Percentiles rank a stretch among this genome's conserved stretches.
phyloP scores from a whole-genome alignment of 306 rosid genomes.

The Dalbergia cochinchinensis region DNA sequence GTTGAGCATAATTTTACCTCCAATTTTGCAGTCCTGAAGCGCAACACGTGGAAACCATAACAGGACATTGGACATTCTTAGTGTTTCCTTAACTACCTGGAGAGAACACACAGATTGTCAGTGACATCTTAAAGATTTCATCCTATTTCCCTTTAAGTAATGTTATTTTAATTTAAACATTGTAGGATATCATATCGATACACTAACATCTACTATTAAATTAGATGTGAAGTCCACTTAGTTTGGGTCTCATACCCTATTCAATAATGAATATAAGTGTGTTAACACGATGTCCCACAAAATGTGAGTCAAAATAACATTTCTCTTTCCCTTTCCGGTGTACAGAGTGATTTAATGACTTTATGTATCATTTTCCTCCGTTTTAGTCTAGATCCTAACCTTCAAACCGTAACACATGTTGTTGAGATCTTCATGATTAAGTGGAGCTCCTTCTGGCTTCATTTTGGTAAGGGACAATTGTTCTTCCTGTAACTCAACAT shows the following conservation, averaged over 20 bases:
- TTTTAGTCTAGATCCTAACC: slow-evolving; percentile 48
- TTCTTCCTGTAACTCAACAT: slow-evolving; percentile 63
- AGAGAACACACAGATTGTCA: slow-evolving; percentile 24
- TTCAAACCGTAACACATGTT: slow-evolving; percentile 67
- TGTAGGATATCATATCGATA: no score
- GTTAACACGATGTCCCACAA: no score
- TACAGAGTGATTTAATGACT: not conserved
- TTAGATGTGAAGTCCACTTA: no score
- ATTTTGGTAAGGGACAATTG: slow-evolving; percentile 62
- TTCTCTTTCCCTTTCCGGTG: no score
- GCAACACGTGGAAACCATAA: slow-evolving; percentile 84
- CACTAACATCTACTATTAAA: no score
- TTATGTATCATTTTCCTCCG: not conserved
- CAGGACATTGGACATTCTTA: slow-evolving; percentile 77
- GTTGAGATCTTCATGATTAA: slow-evolving; percentile 66
- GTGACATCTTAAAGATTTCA: slow-evolving; percentile 12
- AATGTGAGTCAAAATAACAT: no score
- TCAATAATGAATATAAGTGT: no score
- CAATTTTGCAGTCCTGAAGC: slow-evolving; percentile 66
- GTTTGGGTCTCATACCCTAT: no score
- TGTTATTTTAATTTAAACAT: no score
- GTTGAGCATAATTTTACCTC: slow-evolving; percentile 52
- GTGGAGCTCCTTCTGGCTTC: slow-evolving; percentile 59
- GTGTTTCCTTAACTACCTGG: slow-evolving; percentile 80
- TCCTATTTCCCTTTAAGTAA: not conserved